Evolutionary conservation across 495 filamentous ascomycete species (phyloP).

Genomic region (Tricharina praecox): DNA sequence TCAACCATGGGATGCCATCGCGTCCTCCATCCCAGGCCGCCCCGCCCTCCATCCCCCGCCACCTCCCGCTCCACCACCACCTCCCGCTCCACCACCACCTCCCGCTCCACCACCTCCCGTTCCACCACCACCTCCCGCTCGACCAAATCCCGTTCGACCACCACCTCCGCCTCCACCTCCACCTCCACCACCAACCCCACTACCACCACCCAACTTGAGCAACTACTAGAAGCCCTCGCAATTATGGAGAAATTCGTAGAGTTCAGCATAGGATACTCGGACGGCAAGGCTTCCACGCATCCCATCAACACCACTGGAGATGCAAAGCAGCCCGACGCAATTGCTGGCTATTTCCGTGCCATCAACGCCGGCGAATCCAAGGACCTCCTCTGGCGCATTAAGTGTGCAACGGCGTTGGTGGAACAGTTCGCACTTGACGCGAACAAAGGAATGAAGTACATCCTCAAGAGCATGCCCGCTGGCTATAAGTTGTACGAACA

Average conservation of each 20-base stretch:
- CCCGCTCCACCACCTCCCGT: background rate
- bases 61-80: background rate
- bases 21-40: no score
- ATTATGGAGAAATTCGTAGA: no score
- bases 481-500: constrained; percentile 21
- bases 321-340: background rate
- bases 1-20: no score
- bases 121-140: no score
- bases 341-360: constrained; percentile 13
- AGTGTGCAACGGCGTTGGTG: constrained; percentile 13
- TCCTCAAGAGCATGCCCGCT: constrained; percentile 14
- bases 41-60: no score
- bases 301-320: background rate
- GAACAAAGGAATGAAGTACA: constrained; percentile 10
- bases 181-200: constrained; percentile 17
- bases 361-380: constrained; percentile 10
- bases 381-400: constrained; percentile 14
- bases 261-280: background rate
- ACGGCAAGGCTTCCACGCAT: background rate
- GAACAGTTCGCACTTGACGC: constrained; percentile 7
- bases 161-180: background rate
- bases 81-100: background rate
- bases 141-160: no score
- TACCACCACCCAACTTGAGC: no score
- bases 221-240: no score